Conservation (phyloP, 2,329 filamentous ascomycete species). For the Leptodontidium sp. region DNA sequence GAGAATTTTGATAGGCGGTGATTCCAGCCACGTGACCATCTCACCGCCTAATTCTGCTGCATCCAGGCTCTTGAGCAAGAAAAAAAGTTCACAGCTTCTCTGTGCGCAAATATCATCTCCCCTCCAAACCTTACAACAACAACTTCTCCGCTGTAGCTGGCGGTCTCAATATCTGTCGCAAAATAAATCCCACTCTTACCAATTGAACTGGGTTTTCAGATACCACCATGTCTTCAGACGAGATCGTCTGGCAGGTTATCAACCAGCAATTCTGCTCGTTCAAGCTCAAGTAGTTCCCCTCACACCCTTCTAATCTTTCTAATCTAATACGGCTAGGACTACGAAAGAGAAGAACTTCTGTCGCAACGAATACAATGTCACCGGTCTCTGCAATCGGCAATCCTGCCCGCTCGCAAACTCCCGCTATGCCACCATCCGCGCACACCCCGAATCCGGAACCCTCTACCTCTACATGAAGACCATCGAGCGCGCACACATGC, state of each 20-base stretch:
- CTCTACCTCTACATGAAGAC: constrained; percentile 98
- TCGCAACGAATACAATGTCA: constrained; percentile 92
- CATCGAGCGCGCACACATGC: constrained; percentile 86
- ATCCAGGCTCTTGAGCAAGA: background rate
- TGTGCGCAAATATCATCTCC: background rate
- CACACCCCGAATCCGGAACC: constrained; percentile 79
- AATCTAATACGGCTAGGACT: constrained; percentile 61
- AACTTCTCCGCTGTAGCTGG: background rate
- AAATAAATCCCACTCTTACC: background rate
- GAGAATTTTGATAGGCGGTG: background rate
- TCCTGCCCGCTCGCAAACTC: constrained; percentile 91
- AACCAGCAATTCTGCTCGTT: constrained; percentile 95
- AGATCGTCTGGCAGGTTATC: constrained; percentile 97
- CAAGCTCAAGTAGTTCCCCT: constrained; percentile 79
- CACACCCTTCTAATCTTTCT: constrained; percentile 8
- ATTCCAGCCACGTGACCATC: background rate
- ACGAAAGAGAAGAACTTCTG: constrained; percentile 93
- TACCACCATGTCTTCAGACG: constrained; percentile 82
- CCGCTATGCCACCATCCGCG: constrained; percentile 89
- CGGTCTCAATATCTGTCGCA: background rate
- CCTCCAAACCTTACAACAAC: background rate
- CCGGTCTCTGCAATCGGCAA: constrained; percentile 83
- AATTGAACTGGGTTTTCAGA: too few relatives aligned
- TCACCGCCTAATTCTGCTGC: constrained; percentile 13
- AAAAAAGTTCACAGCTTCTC: constrained; percentile 20